phyloP scores from a whole-genome alignment of 345 rosid genomes.

The Rhodomyrtus tomentosa region DNA sequence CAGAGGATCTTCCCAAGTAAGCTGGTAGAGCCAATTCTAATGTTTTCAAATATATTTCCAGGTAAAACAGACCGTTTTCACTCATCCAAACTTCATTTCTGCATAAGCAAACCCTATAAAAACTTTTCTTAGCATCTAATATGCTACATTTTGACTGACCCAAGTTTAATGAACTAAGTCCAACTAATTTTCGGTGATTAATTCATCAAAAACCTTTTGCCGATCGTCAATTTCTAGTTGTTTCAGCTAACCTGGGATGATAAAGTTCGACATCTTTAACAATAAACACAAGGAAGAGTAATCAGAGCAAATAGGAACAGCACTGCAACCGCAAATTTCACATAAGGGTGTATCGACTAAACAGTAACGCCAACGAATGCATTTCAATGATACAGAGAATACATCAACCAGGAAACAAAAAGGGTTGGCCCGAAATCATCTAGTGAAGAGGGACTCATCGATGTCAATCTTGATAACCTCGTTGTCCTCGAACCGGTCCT shows the following conservation, averaged over 20 bases:
- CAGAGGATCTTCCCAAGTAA: neutral
- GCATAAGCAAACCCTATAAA: neutral
- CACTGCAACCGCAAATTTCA: accelerated
- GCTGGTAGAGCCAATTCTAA: neutral
- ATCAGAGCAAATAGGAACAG: neutral
- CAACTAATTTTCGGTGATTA: neutral
- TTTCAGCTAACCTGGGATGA: neutral
- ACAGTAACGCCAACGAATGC: neutral
- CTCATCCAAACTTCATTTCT: neutral
- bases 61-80: neutral
- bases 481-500: constrained; percentile 49
- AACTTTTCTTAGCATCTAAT: neutral
- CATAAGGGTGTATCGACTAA: neutral
- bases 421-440: constrained; percentile 3
- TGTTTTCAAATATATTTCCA: accelerated
- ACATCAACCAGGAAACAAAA: neutral
- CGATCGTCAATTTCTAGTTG: accelerated
- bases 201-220: neutral
- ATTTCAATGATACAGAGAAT: neutral
- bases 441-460: constrained; percentile 59
- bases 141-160: neutral
- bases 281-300: neutral
- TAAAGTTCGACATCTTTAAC: neutral
- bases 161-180: neutral
- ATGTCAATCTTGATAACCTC: constrained; percentile 51